Conservation (phyloP, 331 rosid species). For the Quercus phellos region DNA sequence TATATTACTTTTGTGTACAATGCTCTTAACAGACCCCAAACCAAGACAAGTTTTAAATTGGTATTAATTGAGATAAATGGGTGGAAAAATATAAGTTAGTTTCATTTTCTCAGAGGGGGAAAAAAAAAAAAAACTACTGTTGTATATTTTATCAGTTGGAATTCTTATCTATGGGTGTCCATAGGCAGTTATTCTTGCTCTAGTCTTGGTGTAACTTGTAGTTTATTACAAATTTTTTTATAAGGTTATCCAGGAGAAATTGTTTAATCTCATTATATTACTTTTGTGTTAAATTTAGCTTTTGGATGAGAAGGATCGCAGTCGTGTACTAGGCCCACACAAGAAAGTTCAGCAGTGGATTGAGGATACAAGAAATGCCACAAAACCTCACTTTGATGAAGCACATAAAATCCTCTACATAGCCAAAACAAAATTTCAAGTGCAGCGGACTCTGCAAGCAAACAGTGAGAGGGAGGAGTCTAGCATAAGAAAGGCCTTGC, state of each 20-base stretch:
- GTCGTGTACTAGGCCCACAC: constrained; percentile 69
- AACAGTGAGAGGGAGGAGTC: constrained; percentile 1
- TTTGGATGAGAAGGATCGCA: constrained; percentile 57
- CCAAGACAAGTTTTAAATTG: no score
- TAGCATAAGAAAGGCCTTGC: constrained; percentile 8
- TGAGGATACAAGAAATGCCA: constrained; percentile 67
- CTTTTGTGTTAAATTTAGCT: constrained; percentile 36
- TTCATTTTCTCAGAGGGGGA: no score
- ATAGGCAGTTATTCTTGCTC: neutral
- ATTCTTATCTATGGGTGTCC: neutral
- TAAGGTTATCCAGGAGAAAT: constrained; percentile 5
- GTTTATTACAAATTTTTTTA: neutral
- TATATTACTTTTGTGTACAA: neutral
- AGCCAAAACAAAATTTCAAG: constrained; percentile 39
- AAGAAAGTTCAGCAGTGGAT: constrained; percentile 79
- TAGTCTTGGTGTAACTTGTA: neutral
- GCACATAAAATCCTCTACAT: constrained; percentile 50
- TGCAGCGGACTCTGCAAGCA: constrained; percentile 21
- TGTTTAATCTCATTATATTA: constrained; percentile 1
- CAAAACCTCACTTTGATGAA: constrained; percentile 76
- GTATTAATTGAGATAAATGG: no score
- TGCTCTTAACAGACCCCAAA: no score
- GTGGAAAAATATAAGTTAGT: no score
- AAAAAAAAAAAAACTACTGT: neutral
- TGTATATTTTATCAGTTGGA: neutral